Conservation (phyloP, 2,329 filamentous ascomycete species). For the Penicillium sp. region DNA sequence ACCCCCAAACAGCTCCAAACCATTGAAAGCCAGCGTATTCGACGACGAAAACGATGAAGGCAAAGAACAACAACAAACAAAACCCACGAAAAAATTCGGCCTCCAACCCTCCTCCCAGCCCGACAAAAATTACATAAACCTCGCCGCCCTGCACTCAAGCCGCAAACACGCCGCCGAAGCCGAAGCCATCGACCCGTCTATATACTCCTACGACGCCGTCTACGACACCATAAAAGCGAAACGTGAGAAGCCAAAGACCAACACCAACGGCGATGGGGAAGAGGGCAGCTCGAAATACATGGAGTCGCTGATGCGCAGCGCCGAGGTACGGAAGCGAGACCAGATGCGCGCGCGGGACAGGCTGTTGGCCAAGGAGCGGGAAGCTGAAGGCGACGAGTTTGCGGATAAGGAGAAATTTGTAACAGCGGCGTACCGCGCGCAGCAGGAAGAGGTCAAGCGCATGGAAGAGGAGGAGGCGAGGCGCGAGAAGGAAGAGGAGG, state of each 20-base stretch:
- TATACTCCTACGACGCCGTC: constrained; percentile 49
- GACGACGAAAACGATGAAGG: constrained; percentile 34
- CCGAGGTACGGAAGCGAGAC: constrained; percentile 61
- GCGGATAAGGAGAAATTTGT: constrained; percentile 66
- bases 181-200: constrained; percentile 42
- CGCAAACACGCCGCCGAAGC: constrained; percentile 43
- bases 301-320: constrained; percentile 55
- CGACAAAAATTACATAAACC: constrained; percentile 38
- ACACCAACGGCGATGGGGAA: constrained; percentile 19
- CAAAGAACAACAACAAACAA: constrained; percentile 14
- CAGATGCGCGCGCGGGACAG: constrained; percentile 60
- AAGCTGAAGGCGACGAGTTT: constrained; percentile 63
- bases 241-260: constrained; percentile 22
- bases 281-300: constrained; percentile 55
- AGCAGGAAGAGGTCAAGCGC: constrained; percentile 57
- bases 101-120: constrained; percentile 1
- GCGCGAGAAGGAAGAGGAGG: constrained; percentile 52
- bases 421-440: constrained; percentile 60
- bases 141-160: constrained; percentile 45
- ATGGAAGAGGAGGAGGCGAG: constrained; percentile 57
- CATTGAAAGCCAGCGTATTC: constrained; percentile 33
- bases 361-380: constrained; percentile 56
- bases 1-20: constrained; percentile 29
- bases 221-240: constrained; percentile 48
- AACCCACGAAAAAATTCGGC: constrained; percentile 7